Evolutionary conservation across 2,329 filamentous ascomycete genomes (phyloP).

Genomic region (Talaromyces marneffei): DNA sequence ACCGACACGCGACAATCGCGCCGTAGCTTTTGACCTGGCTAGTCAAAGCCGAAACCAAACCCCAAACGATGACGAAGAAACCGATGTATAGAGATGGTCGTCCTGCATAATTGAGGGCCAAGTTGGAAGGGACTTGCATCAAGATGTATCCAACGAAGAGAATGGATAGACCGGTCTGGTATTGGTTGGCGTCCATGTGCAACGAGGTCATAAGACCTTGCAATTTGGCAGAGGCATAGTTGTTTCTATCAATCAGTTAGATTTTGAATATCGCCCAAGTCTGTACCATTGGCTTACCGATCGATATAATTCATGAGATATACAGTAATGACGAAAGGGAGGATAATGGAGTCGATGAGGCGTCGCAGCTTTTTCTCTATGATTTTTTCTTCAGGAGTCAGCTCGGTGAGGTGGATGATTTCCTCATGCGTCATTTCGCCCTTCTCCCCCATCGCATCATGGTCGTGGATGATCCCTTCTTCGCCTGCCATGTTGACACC

Average conservation of each 20-base stretch:
- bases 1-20: constrained; percentile 41
- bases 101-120: constrained; percentile 40
- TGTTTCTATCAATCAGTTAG: constrained; percentile 31
- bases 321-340: constrained; percentile 38
- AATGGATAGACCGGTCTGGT: constrained; percentile 39
- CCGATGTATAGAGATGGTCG: constrained; percentile 41
- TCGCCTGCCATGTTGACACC: neutral
- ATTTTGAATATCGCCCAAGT: neutral
- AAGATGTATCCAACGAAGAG: constrained; percentile 43
- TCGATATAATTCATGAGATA: constrained; percentile 45
- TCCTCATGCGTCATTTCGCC: constrained; percentile 16
- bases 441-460: constrained; percentile 21
- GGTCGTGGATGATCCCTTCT: constrained; percentile 12
- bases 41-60: constrained; percentile 41
- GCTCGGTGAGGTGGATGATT: constrained; percentile 30
- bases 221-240: constrained; percentile 41
- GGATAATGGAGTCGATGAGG: constrained; percentile 35
- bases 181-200: constrained; percentile 29
- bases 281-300: constrained; percentile 25
- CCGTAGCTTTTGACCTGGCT: constrained; percentile 39
- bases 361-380: constrained; percentile 35
- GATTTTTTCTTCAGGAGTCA: constrained; percentile 28
- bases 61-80: constrained; percentile 43
- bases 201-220: constrained; percentile 39
- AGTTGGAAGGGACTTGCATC: constrained; percentile 45